Evolutionary conservation across 2,329 filamentous ascomycete species (phyloP).

Genomic region (Colletotrichum zoysiae): DNA sequence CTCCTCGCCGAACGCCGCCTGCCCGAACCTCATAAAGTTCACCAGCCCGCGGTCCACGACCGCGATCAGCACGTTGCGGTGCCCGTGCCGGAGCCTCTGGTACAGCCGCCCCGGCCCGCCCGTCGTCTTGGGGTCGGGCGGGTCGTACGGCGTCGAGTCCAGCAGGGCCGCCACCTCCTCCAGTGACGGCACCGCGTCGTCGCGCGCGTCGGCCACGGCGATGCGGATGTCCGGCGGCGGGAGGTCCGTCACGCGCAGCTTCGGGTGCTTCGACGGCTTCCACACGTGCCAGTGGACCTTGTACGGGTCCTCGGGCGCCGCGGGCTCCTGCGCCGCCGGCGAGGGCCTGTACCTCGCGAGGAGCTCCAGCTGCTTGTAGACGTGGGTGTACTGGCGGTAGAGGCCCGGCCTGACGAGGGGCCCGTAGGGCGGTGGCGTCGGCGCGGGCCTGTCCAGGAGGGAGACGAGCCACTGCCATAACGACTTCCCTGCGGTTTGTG

Average conservation of each 20-base stretch:
- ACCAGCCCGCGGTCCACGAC: slow-evolving; percentile 91
- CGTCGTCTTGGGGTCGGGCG: slow-evolving; percentile 57
- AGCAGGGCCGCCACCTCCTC: slow-evolving; percentile 79
- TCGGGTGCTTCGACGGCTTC: slow-evolving; percentile 71
- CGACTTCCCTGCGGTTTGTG: slow-evolving; percentile 43
- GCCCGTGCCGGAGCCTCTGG: slow-evolving; percentile 84
- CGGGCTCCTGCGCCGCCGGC: slow-evolving; percentile 46
- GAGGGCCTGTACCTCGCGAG: slow-evolving; percentile 77
- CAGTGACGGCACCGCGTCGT: slow-evolving; percentile 78
- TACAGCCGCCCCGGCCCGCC: slow-evolving; percentile 70
- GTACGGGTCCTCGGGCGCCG: slow-evolving; percentile 67
- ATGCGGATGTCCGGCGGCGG: slow-evolving; percentile 86
- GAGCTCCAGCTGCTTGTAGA: slow-evolving; percentile 82
- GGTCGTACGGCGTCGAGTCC: slow-evolving; percentile 78
- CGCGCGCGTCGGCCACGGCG: slow-evolving; percentile 82
- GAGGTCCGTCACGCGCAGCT: slow-evolving; percentile 84
- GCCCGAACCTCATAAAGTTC: slow-evolving; percentile 85
- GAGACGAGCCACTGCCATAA: slow-evolving; percentile 69
- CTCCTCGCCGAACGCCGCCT: slow-evolving; percentile 84
- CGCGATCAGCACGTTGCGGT: slow-evolving; percentile 85
- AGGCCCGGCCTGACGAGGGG: slow-evolving; percentile 73
- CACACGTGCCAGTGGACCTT: slow-evolving; percentile 84
- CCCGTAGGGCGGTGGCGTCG: slow-evolving; percentile 57
- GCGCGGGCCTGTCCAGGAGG: slow-evolving; percentile 53
- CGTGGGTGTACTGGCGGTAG: slow-evolving; percentile 74